phyloP scores from a whole-genome alignment of 169 alveolate species.

The Cystoisospora suis region DNA sequence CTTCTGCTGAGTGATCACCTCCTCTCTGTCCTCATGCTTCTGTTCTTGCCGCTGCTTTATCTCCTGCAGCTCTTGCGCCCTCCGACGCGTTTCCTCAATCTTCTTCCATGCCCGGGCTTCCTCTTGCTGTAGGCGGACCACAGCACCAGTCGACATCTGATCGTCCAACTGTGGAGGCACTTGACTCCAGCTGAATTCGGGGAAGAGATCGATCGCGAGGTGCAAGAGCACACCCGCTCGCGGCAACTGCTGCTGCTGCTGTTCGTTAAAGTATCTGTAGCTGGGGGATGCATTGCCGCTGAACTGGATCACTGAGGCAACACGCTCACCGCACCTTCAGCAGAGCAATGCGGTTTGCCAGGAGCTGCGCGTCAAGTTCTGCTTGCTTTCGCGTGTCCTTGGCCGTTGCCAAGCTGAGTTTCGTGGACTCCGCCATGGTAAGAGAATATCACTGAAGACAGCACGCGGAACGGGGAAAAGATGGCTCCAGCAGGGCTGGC shows the following conservation, averaged over 20 bases:
- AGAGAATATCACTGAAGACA: neutral
- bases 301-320: no score
- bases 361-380: slow-evolving; percentile 80
- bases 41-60: slow-evolving; percentile 66
- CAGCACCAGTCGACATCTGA: no score
- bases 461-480: neutral
- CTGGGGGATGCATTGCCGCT: no score
- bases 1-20: slow-evolving; percentile 25
- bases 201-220: no score
- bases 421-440: slow-evolving; percentile 36
- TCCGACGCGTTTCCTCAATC: slow-evolving; percentile 78
- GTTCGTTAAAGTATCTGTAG: no score
- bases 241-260: no score
- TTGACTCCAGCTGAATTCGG: no score
- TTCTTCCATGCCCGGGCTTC: slow-evolving; percentile 83
- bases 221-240: no score
- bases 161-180: no score
- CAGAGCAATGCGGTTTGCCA: slow-evolving; percentile 78
- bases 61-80: slow-evolving; percentile 71
- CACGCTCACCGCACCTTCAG: slow-evolving; percentile 57
- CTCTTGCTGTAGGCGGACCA: slow-evolving; percentile 76
- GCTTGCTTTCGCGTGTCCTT: slow-evolving; percentile 74
- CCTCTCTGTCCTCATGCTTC: slow-evolving; percentile 60
- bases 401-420: slow-evolving; percentile 64
- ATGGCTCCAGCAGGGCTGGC: no score